Evolutionary conservation across 1,284 basidiomycete species (phyloP), one percentile per base, ranked within the genome.

Genomic region (Pseudozyma thailandica): DNA sequence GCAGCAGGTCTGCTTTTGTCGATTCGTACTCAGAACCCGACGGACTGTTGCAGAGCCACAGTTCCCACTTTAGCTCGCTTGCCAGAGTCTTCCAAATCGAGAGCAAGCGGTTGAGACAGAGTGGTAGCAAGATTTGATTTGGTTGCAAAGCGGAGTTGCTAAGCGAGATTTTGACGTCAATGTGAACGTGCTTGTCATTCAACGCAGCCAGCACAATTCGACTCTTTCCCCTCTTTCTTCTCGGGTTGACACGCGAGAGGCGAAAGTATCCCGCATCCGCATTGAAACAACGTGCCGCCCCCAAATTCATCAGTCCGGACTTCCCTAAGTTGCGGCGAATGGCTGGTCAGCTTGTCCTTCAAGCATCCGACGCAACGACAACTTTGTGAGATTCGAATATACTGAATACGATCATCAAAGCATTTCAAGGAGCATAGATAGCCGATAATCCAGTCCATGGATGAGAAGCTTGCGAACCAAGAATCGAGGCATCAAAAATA

Each of bases 101-200:
- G 37, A 21, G 20, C 13, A 47, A 33, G 20, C 38, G 9, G 15
- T 15, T 31, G 30, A 31, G 15, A 8, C 15, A 8, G 30, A 31
- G 37, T 16, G 13, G 13, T 16, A n/a, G 18, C 18, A 15, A 38
- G 18, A n/a, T 38, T 41, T 44, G 26, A 16, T 47, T 54, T 28
- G 33, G 55, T 57, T 57, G 55, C 31, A 57, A 39, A 30, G 55
- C 55, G 48, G 55, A 56, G 54, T 43, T 50, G 20, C 33, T 44
- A 50, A 50, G 55, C 55, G 55, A 57, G 48, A 27, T 28, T 50
- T 49, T 50, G 48, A 57, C 42, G 48, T 50, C 48, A 57, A 30
- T 21, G 39, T 35, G 13, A 16, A 37, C 30, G n/a, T n/a, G 42
- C n/a, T 4, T 31, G 48, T n/a, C 21, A 18, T 47, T 9, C 46